These are phyloP conservation scores for Zoysia pacifica DNA, from an alignment of 176 grass and related monocot genomes.

Conservation along the genomic window DNA sequence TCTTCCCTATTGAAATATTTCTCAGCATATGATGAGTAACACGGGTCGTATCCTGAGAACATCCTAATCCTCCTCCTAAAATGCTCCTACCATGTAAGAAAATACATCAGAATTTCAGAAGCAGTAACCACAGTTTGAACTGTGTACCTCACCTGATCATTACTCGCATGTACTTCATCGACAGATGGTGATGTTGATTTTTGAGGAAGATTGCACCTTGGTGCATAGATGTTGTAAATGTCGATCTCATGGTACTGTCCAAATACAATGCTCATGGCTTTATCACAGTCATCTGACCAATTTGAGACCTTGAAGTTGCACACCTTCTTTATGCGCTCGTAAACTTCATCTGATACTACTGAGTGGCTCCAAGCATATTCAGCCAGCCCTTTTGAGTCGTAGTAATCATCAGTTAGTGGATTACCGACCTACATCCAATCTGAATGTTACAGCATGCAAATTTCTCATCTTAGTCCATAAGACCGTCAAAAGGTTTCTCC, in stretches of 20 bases:
- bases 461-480: background rate
- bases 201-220: conserved; percentile 77
- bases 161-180: conserved; percentile 19
- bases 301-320: conserved; percentile 74
- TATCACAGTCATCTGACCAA: conserved; percentile 64
- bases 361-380: conserved; percentile 91
- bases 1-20: conserved; percentile 76
- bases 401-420: conserved; percentile 77
- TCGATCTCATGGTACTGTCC: conserved; percentile 65
- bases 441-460: conserved; percentile 19
- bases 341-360: conserved; percentile 76
- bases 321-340: conserved; percentile 47
- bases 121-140: background rate
- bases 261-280: conserved; percentile 62
- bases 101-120: conserved; percentile 24
- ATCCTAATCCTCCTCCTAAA: conserved; percentile 59
- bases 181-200: conserved; percentile 33
- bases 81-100: conserved; percentile 45
- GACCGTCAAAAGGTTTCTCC: background rate
- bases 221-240: conserved; percentile 92
- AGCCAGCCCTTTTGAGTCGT: conserved; percentile 66
- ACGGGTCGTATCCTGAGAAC: conserved; percentile 76
- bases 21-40: conserved; percentile 78
- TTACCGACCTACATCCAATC: conserved; percentile 69
- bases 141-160: conserved; percentile 31